Conservation (phyloP, 768 basidiomycete genomes). For the Hirschioporus abietinus region DNA sequence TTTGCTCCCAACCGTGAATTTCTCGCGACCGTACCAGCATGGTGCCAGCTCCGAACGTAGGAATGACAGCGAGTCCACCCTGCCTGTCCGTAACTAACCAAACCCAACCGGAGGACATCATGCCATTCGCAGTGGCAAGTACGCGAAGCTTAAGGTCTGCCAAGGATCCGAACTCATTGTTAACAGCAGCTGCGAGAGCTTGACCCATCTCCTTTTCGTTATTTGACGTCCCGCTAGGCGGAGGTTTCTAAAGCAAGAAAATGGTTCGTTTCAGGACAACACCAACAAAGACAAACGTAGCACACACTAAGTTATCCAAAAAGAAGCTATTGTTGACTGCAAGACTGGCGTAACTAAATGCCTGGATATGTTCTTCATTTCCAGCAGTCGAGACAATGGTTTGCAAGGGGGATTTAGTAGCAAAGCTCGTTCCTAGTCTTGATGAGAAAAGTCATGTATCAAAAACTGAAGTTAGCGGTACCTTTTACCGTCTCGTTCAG, state of each 20-base stretch:
- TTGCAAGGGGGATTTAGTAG: slow-evolving; percentile 56
- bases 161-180: slow-evolving; percentile 54
- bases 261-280: slow-evolving; percentile 4
- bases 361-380: slow-evolving; percentile 52
- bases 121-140: slow-evolving; percentile 69
- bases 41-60: slow-evolving; percentile 87
- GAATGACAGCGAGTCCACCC: slow-evolving; percentile 64
- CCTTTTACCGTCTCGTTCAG: slow-evolving; percentile 72
- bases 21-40: slow-evolving; percentile 65
- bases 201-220: slow-evolving; percentile 35
- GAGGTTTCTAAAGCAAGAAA: slow-evolving; percentile 34
- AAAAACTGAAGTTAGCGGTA: slow-evolving; percentile 26
- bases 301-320: slow-evolving; percentile 75
- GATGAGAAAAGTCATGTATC: slow-evolving; percentile 1
- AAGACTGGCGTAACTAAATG: slow-evolving; percentile 88
- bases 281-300: not conserved
- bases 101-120: slow-evolving; percentile 76
- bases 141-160: slow-evolving; percentile 68
- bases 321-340: slow-evolving; percentile 97
- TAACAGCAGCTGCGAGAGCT: slow-evolving; percentile 31
- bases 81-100: slow-evolving; percentile 78
- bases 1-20: slow-evolving; percentile 14
- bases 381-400: slow-evolving; percentile 66
- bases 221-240: slow-evolving; percentile 26
- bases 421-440: slow-evolving; percentile 46